Evolutionary conservation across 2,329 filamentous ascomycete genomes (phyloP).

Genomic region (Colletotrichum sp.): DNA sequence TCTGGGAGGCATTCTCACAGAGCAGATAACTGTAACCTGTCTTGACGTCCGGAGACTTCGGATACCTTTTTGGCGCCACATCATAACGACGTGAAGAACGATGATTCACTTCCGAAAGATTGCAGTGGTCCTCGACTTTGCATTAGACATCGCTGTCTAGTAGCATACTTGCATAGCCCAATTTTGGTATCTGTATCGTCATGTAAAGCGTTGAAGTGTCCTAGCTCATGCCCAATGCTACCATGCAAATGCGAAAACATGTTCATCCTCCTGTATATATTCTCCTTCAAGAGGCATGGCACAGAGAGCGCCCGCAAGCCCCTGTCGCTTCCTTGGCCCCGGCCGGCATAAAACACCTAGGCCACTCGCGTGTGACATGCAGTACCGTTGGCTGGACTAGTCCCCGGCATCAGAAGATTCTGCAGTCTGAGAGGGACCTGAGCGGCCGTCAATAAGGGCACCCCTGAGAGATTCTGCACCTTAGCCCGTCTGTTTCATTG

Average conservation of each 20-base stretch:
- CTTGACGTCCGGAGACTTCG: not conserved
- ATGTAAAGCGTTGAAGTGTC: not conserved
- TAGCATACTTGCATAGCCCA: constrained; percentile 8
- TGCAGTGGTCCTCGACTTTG: not conserved
- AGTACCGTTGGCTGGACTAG: constrained; percentile 1
- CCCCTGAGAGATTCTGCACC: constrained; percentile 17
- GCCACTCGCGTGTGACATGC: not conserved
- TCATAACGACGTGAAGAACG: not conserved
- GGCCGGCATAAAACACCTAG: not conserved
- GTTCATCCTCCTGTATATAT: not conserved
- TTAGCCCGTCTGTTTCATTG: constrained; percentile 25
- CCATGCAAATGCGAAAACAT: constrained; percentile 4
- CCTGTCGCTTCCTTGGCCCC: not conserved
- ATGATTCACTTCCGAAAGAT: not conserved
- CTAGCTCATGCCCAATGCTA: constrained; percentile 3
- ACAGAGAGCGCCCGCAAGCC: not conserved
- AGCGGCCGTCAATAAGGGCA: constrained; percentile 22
- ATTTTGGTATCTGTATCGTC: constrained; percentile 19
- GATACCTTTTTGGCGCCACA: not conserved
- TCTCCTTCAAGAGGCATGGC: not conserved
- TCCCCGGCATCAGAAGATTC: constrained; percentile 22
- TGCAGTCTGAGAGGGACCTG: constrained; percentile 25
- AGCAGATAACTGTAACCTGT: not conserved
- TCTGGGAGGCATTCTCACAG: not conserved
- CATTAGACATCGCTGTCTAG: not conserved